Evolutionary conservation across 441 rosid species (phyloP).

Genomic region (Isatis lusitanica): DNA sequence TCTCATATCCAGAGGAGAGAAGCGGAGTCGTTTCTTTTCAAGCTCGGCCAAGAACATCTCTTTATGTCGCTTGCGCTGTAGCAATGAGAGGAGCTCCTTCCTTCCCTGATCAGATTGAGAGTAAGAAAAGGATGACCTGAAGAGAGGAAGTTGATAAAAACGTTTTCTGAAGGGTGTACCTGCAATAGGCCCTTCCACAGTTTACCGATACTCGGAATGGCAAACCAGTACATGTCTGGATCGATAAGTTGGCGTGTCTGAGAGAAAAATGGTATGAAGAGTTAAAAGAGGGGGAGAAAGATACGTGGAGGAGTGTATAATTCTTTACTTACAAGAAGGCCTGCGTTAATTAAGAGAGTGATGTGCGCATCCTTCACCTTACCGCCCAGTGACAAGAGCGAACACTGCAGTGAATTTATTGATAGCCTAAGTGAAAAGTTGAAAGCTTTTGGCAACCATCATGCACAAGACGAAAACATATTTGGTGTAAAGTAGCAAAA

Average conservation of each 20-base stretch:
- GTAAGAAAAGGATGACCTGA: neutral
- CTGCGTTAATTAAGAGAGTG: conserved; percentile 75
- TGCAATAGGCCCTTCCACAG: conserved; percentile 83
- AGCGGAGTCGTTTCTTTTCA: conserved; percentile 80
- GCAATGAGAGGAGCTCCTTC: conserved; percentile 80
- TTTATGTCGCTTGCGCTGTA: conserved; percentile 74
- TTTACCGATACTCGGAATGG: conserved; percentile 83
- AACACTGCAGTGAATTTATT: conserved; percentile 48
- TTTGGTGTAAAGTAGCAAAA: neutral
- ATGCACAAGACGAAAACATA: neutral
- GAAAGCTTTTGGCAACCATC: neutral
- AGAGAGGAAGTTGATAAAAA: neutral
- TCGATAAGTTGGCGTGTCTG: conserved; percentile 91
- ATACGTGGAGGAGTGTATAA: neutral
- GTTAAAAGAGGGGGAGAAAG: neutral
- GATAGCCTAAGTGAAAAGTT: neutral
- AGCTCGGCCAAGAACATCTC: conserved; percentile 82
- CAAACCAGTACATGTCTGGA: conserved; percentile 88
- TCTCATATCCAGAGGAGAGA: conserved; percentile 79
- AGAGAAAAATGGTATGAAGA: conserved; percentile 28
- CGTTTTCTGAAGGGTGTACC: conserved; percentile 40
- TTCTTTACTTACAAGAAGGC: conserved; percentile 72
- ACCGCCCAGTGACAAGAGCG: conserved; percentile 74
- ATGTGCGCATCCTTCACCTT: conserved; percentile 75
- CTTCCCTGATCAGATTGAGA: conserved; percentile 60